Conservation (phyloP, 1,139 yeast species). For the Nakaseomyces glabratus region DNA sequence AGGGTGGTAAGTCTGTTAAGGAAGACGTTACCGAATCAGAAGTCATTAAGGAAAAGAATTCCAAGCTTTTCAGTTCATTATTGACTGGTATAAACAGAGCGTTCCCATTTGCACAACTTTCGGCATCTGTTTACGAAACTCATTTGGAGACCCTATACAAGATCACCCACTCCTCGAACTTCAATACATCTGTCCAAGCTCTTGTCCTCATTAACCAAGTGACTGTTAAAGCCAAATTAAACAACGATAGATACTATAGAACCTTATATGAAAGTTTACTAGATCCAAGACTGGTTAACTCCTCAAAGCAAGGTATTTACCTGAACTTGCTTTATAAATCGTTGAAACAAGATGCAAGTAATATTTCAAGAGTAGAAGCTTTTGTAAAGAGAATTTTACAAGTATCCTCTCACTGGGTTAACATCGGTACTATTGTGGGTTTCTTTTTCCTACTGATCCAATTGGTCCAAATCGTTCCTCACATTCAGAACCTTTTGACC, state of each 20-base stretch:
- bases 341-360: slow-evolving; percentile 55
- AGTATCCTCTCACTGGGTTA: slow-evolving; percentile 76
- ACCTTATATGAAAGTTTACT: slow-evolving; percentile 84
- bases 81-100: slow-evolving; percentile 95
- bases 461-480: slow-evolving; percentile 46
- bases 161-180: slow-evolving; percentile 89
- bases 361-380: slow-evolving; percentile 64
- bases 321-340: slow-evolving; percentile 79
- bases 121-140: slow-evolving; percentile 59
- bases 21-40: slow-evolving; percentile 59
- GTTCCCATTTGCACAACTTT: slow-evolving; percentile 80
- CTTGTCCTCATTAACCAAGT: slow-evolving; percentile 77
- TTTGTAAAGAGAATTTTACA: slow-evolving; percentile 88
- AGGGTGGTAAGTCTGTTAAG: slow-evolving; percentile 77
- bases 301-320: slow-evolving; percentile 86
- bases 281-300: slow-evolving; percentile 71
- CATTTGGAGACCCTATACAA: slow-evolving; percentile 80
- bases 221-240: slow-evolving; percentile 45
- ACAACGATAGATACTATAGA: slow-evolving; percentile 70
- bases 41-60: slow-evolving; percentile 70
- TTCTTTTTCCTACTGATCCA: slow-evolving; percentile 71
- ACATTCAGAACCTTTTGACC: slow-evolving; percentile 41
- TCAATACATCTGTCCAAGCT: slow-evolving; percentile 92
- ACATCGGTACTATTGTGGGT: slow-evolving; percentile 86
- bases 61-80: slow-evolving; percentile 81